phyloP scores from a whole-genome alignment of 2,329 filamentous ascomycete species.

The Neurospora sp. region DNA sequence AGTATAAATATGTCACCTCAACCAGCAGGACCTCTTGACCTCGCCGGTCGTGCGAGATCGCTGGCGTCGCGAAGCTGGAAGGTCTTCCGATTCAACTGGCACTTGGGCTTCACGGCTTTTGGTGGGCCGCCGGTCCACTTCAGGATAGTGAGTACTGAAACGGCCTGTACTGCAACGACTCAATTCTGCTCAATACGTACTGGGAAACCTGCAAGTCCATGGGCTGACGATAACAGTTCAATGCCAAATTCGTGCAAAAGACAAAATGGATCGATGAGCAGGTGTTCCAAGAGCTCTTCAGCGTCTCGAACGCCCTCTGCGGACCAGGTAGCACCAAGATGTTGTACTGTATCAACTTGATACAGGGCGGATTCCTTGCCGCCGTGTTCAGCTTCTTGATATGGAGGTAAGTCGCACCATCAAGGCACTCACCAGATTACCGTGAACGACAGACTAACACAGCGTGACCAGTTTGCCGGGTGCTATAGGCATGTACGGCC shows the following conservation, averaged over 20 bases:
- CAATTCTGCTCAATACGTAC: not conserved
- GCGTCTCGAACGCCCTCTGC: conserved; percentile 55
- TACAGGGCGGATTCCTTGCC: conserved; percentile 49
- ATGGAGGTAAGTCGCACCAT: conserved; percentile 42
- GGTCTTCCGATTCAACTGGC: conserved; percentile 33
- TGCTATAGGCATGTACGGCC: conserved; percentile 58
- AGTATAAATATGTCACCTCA: not conserved
- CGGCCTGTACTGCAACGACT: not conserved
- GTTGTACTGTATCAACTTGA: conserved; percentile 56
- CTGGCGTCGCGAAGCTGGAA: conserved; percentile 11
- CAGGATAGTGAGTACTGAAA: conserved; percentile 38
- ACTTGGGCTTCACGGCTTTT: conserved; percentile 56
- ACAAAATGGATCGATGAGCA: conserved; percentile 60
- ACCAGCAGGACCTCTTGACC: not conserved
- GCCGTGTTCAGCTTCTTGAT: conserved; percentile 52
- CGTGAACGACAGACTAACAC: not conserved
- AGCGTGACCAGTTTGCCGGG: conserved; percentile 46
- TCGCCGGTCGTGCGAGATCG: not conserved
- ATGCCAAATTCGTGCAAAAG: conserved; percentile 51
- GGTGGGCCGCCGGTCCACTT: conserved; percentile 63
- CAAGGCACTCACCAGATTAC: not conserved
- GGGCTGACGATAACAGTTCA: conserved; percentile 29
- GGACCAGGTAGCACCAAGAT: conserved; percentile 65
- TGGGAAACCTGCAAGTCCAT: not conserved
- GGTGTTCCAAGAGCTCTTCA: conserved; percentile 66